These are phyloP conservation scores for Lathyrus tuberosus DNA, from an alignment of 306 rosid genomes.

Conservation along the genomic window DNA sequence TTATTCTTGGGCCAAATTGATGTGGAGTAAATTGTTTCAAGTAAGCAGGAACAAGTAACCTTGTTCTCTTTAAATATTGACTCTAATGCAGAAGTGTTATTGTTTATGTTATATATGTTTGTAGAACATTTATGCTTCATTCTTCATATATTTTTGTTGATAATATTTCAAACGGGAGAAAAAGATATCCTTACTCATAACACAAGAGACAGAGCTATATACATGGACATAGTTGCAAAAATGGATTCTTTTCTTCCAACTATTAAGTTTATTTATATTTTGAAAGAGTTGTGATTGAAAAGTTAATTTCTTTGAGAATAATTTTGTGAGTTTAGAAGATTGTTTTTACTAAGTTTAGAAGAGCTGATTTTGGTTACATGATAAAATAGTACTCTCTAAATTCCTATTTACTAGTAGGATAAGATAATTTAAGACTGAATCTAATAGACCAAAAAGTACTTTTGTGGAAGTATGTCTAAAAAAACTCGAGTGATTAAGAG, in stretches of 20 bases:
- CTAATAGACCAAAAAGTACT: not conserved
- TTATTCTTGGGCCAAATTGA: constrained; percentile 60
- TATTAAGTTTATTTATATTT: not conserved
- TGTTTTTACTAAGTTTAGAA: not conserved
- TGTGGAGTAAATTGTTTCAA: constrained; percentile 34
- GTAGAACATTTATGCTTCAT: not conserved
- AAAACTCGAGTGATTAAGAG: no score
- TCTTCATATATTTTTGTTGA: not conserved
- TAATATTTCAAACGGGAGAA: not conserved
- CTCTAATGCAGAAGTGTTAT: no score
- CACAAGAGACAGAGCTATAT: not conserved
- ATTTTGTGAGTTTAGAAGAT: not conserved
- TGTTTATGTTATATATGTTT: not conserved
- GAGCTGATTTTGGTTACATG: not conserved
- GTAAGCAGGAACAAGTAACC: constrained; percentile 32
- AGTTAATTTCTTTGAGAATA: not conserved
- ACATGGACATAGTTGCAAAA: not conserved
- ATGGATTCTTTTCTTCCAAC: not conserved
- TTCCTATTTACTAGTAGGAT: not conserved
- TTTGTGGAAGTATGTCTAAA: not conserved
- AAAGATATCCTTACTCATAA: not conserved
- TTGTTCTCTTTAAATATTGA: constrained; percentile 13
- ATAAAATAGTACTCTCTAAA: not conserved
- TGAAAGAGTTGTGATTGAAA: not conserved
- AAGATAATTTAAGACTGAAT: not conserved